Base-by-base conservation (phyloP, 2,329 filamentous ascomycete species). In the Pestalotiopsis fici region DNA sequence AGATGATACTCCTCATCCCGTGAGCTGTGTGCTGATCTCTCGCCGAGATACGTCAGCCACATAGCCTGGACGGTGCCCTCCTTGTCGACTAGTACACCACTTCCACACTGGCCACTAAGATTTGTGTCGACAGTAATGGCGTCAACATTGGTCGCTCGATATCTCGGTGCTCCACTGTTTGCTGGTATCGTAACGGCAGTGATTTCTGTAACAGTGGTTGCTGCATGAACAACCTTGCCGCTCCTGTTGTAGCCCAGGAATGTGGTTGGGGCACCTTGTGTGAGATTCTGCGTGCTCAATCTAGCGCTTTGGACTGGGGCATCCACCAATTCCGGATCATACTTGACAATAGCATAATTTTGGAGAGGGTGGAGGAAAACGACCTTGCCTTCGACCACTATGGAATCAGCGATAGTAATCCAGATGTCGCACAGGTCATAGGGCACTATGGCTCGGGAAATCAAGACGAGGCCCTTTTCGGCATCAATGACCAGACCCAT, bases 211-310 rank as follows among this genome's bases (percentile, higher is more conserved):
- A 99, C 94, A 0, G 92, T 94, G 0, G 96, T 98, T 73, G 97
- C 94, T 4, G 94, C 93, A 73, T 98, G 93, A 3, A 98, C 95
- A 54, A 98, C 93, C 43, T 95, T 90, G 69, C 95, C 91, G 71
- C 98, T 98, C 72, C 97, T 91, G 77, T 99, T 99, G 83, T 97
- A 97, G n/a, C 96, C 97, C 70, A 99, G 92, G 80, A 99, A 99
- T 72, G 97, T 95, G 0, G 95, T 98, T 67, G 95, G 92, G 61
- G 95, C 93, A 43, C 96, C 96, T 82, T 98, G 96, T 64, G 94
- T 95, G 77, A 98, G 94, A 73, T 90, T 90, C 66, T 93, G 89
- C 5, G 86, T 90, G 75, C 94, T 94, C 62, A 99, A 86, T 74
- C 89, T 93, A 4, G 97, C 96, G 71, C 93, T 95, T 83, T 95